These are phyloP conservation scores for Exophiala mesophila DNA, from an alignment of 2,329 filamentous ascomycete species.

Conservation along the genomic window DNA sequence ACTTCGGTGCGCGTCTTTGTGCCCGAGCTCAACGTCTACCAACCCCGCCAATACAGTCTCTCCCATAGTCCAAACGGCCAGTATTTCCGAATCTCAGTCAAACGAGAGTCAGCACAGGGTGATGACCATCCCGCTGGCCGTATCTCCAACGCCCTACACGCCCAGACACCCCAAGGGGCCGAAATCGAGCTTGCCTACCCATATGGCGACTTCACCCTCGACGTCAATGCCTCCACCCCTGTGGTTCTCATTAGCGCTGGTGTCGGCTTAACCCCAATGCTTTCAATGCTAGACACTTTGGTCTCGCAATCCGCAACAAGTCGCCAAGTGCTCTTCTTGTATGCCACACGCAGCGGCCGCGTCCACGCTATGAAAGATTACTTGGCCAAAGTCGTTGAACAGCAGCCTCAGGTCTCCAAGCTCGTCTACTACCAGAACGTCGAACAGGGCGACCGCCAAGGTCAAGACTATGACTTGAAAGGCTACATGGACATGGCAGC, in stretches of 20 bases:
- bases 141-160: slow-evolving; percentile 66
- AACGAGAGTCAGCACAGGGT: slow-evolving; percentile 57
- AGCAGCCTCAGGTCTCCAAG: slow-evolving; percentile 16
- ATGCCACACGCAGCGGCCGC: slow-evolving; percentile 20
- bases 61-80: slow-evolving; percentile 46
- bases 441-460: slow-evolving; percentile 41
- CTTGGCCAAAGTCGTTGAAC: slow-evolving; percentile 13
- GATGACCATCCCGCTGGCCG: slow-evolving; percentile 53
- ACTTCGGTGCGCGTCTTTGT: slow-evolving; percentile 59
- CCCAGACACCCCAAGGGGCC: slow-evolving; percentile 57
- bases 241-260: slow-evolving; percentile 60
- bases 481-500: slow-evolving; percentile 57
- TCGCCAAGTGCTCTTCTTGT: slow-evolving; percentile 24
- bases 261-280: slow-evolving; percentile 56
- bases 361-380: slow-evolving; percentile 26
- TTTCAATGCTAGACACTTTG: slow-evolving; percentile 55
- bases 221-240: slow-evolving; percentile 37
- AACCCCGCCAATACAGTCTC: slow-evolving; percentile 69
- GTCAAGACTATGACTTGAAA: slow-evolving; percentile 55
- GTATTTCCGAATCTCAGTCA: slow-evolving; percentile 67
- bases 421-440: slow-evolving; percentile 14
- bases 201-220: slow-evolving; percentile 56
- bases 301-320: slow-evolving; percentile 23
- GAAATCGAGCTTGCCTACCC: slow-evolving; percentile 63
- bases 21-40: slow-evolving; percentile 55